Conservation (phyloP, 2,329 filamentous ascomycete genomes). For the Lecanosticta acicola region DNA sequence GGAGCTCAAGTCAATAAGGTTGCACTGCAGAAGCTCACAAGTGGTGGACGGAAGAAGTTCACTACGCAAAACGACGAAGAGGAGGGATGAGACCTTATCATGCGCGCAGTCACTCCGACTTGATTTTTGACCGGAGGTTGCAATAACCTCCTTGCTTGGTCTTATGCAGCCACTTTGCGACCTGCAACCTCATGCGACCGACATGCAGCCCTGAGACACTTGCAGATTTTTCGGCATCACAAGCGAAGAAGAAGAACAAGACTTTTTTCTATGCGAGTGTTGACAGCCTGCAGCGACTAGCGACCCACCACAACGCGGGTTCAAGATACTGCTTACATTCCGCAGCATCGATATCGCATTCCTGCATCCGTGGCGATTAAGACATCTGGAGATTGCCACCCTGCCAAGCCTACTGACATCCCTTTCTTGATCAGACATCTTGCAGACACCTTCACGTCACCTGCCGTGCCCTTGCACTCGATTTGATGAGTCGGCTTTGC, state of each 20-base stretch:
- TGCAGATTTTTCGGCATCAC: too few relatives aligned
- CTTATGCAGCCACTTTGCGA: conserved; percentile 17
- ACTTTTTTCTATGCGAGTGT: not conserved
- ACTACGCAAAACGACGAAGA: conserved; percentile 37
- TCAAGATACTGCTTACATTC: conserved; percentile 27
- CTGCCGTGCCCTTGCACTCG: conserved; percentile 27
- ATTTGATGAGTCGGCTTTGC: conserved; percentile 23
- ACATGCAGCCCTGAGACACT: conserved; percentile 8
- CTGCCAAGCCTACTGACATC: conserved; percentile 24
- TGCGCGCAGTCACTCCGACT: not conserved
- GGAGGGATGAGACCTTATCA: conserved; percentile 5
- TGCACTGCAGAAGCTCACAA: conserved; percentile 80
- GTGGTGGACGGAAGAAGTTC: conserved; percentile 79
- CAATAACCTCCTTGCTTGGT: conserved; percentile 18
- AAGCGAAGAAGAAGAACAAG: conserved; percentile 5
- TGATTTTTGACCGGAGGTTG: not conserved
- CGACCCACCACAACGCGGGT: conserved; percentile 8
- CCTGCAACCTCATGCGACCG: conserved; percentile 19
- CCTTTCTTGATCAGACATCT: conserved; percentile 20
- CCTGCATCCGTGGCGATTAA: conserved; percentile 20
- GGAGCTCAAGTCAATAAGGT: conserved; percentile 86
- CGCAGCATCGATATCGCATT: conserved; percentile 22
- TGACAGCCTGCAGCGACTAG: not conserved
- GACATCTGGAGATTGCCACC: conserved; percentile 26
- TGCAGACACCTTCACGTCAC: conserved; percentile 22